These are phyloP conservation scores for Colletotrichum aenigma DNA, from an alignment of 2,329 filamentous ascomycete species.

Conservation along the genomic window DNA sequence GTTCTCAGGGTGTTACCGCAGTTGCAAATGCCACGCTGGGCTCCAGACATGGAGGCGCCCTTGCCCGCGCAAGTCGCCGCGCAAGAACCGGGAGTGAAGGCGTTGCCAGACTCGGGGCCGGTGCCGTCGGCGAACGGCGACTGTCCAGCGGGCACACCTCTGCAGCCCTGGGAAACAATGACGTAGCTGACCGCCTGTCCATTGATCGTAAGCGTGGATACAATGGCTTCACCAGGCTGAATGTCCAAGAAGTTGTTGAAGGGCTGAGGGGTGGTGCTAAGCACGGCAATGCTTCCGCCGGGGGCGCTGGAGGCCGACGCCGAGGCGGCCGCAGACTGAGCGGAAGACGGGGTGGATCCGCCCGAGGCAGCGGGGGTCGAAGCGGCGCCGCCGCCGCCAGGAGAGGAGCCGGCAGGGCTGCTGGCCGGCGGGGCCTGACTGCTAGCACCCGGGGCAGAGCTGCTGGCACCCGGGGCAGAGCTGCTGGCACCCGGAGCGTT, in stretches of 20 bases:
- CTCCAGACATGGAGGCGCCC: background rate
- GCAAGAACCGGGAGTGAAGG: background rate
- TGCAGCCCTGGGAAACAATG: background rate
- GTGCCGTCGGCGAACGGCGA: background rate
- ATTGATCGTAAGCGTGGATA: background rate
- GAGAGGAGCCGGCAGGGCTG: background rate
- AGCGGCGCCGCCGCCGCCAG: background rate
- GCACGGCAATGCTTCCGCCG: background rate
- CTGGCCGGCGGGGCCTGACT: background rate
- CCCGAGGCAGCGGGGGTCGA: background rate
- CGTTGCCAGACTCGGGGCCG: background rate
- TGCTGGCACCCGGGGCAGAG: background rate
- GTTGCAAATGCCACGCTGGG: background rate
- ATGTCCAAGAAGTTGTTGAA: background rate
- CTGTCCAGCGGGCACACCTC: background rate
- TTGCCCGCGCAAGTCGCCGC: background rate
- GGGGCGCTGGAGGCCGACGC: background rate
- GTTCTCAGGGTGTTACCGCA: background rate
- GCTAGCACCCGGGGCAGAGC: too few species aligned
- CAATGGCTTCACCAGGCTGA: background rate
- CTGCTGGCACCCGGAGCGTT: background rate
- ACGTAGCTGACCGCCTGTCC: background rate
- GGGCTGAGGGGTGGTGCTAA: background rate
- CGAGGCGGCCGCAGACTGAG: background rate
- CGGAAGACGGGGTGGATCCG: background rate